These are phyloP conservation scores for Trifolium pratense DNA, from an alignment of 306 rosid species.

Conservation along the genomic window DNA sequence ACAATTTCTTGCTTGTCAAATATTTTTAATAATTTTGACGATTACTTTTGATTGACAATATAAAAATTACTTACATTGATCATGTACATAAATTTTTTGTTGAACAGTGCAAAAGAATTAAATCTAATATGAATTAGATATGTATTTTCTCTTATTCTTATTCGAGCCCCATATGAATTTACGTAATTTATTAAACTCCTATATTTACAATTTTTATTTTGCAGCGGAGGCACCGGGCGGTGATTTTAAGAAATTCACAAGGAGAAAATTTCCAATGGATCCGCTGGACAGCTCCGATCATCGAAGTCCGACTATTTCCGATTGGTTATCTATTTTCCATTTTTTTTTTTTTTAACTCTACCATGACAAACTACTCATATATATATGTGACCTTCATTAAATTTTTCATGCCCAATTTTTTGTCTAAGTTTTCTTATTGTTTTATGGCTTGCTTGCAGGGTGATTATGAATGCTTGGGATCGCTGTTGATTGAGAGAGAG, in stretches of 20 bases:
- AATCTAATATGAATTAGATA: no score
- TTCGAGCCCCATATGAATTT: not conserved
- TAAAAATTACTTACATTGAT: no score
- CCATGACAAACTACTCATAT: not conserved
- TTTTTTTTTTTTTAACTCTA: not conserved
- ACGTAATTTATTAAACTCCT: not conserved
- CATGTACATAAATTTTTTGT: no score
- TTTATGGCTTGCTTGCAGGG: constrained; percentile 57
- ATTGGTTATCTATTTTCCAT: constrained; percentile 56
- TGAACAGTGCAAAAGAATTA: no score
- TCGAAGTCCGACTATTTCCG: constrained; percentile 58
- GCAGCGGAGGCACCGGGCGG: constrained; percentile 68
- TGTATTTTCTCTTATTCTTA: no score
- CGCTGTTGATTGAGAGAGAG: constrained; percentile 61
- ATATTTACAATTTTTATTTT: not conserved
- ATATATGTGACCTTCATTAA: not conserved
- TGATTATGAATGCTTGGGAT: constrained; percentile 70
- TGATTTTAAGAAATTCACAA: constrained; percentile 60
- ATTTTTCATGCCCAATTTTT: not conserved
- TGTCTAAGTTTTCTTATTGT: not conserved
- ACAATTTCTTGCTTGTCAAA: no score
- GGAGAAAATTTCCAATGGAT: constrained; percentile 52
- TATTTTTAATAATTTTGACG: no score
- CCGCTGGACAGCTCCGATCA: constrained; percentile 41
- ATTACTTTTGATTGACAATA: no score